Percentiles rank a stretch among this genome's conserved stretches.
Conservation (phyloP, 225 moss, liverwort and hornwort genomes). For the Neckera pumila region DNA sequence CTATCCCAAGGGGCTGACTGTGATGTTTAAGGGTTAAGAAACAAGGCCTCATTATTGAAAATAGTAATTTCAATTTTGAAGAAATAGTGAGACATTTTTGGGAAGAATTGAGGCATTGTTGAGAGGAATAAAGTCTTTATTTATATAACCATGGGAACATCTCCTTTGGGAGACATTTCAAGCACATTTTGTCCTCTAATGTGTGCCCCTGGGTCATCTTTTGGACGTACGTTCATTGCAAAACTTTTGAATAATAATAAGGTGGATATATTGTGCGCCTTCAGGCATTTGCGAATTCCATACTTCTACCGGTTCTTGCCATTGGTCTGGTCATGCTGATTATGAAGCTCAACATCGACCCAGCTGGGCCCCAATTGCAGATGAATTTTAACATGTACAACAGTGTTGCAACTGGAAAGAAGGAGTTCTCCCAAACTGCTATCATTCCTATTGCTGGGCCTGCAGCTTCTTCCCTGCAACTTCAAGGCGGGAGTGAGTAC, state of each 20-base stretch:
- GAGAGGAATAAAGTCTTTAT: not conserved
- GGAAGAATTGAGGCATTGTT: not conserved
- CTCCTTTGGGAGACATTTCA: not conserved
- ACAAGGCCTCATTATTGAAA: not conserved
- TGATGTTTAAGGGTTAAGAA: not conserved
- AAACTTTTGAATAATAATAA: not conserved
- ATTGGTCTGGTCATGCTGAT: slow-evolving; percentile 81
- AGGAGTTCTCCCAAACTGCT: not conserved
- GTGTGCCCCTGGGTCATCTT: not conserved
- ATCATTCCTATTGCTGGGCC: slow-evolving; percentile 59
- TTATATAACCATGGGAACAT: not conserved
- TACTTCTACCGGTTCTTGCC: slow-evolving; percentile 72
- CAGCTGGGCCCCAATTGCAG: slow-evolving; percentile 58
- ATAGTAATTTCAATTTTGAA: not conserved
- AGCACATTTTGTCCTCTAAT: not conserved
- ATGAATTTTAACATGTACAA: slow-evolving; percentile 66
- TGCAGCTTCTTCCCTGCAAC: slow-evolving; percentile 4
- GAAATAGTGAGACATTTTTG: not conserved
- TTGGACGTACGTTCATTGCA: not conserved
- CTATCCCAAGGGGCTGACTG: not conserved
- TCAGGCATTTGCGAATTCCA: slow-evolving; percentile 79
- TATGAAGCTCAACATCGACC: slow-evolving; percentile 78
- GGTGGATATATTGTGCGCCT: not conserved
- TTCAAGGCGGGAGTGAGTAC: slow-evolving; percentile 20
- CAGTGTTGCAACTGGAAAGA: slow-evolving; percentile 12